Conservation (phyloP, 495 filamentous ascomycete genomes). For the Annulohypoxylon moriforme region DNA sequence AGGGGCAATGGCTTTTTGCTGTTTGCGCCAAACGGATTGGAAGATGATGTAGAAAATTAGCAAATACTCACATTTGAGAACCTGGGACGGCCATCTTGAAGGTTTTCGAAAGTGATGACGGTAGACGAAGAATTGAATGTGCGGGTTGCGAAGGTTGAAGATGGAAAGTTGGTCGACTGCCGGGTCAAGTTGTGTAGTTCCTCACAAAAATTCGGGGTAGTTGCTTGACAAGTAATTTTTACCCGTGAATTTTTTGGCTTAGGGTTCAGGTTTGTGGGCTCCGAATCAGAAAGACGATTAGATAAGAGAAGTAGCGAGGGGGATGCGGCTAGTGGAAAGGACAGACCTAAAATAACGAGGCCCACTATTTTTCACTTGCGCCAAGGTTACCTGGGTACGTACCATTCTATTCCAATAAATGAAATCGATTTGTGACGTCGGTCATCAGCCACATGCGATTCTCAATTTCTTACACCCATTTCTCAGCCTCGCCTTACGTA, state of each 20-base stretch:
- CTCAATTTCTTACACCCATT: background rate
- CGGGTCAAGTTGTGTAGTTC: slow-evolving; percentile 35
- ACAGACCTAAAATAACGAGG: background rate
- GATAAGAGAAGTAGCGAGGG: slow-evolving; percentile 2
- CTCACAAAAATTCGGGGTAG: slow-evolving; percentile 38
- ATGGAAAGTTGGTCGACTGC: slow-evolving; percentile 33
- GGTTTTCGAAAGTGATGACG: slow-evolving; percentile 45
- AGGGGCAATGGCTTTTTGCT: slow-evolving; percentile 8
- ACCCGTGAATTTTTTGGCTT: slow-evolving; percentile 45
- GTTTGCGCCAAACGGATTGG: background rate
- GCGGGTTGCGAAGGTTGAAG: slow-evolving; percentile 20
- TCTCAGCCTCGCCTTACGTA: slow-evolving; percentile 39
- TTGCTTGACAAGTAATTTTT: slow-evolving; percentile 29
- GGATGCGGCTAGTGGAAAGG: background rate
- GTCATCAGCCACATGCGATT: slow-evolving; percentile 28
- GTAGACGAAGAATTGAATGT: slow-evolving; percentile 37
- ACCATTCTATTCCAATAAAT: background rate
- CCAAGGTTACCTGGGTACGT: background rate
- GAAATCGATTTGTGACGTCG: slow-evolving; percentile 17
- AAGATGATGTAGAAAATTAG: background rate
- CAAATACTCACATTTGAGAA: slow-evolving; percentile 65
- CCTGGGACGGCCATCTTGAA: slow-evolving; percentile 64
- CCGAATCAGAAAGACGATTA: slow-evolving; percentile 8
- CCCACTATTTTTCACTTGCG: background rate
- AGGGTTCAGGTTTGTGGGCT: slow-evolving; percentile 49